Evolutionary conservation across 768 basidiomycete species (phyloP).

Genomic region (Podaxis sp.): DNA sequence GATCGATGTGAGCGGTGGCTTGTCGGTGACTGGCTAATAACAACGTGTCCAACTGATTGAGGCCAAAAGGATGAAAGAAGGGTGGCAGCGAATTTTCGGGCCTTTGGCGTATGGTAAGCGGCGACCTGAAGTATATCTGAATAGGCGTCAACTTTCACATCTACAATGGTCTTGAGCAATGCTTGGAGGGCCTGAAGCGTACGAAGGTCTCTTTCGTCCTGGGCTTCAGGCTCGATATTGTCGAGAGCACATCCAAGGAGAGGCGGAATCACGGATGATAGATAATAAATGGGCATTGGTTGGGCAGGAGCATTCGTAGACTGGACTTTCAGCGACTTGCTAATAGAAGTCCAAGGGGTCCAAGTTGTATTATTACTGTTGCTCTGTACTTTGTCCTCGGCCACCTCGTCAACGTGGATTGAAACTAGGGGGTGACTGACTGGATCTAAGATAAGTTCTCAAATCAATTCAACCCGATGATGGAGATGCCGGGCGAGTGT

Average conservation of each 20-base stretch:
- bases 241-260: constrained; percentile 56
- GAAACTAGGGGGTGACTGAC: constrained; percentile 44
- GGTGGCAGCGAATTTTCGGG: constrained; percentile 53
- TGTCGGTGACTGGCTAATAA: constrained; percentile 51
- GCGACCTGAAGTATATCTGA: constrained; percentile 70
- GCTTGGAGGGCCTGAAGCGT: constrained; percentile 34
- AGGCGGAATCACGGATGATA: constrained; percentile 61
- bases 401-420: constrained; percentile 58
- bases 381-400: constrained; percentile 21
- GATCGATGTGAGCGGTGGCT: constrained; percentile 18
- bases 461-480: not conserved
- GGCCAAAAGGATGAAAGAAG: constrained; percentile 68
- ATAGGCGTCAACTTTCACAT: constrained; percentile 64
- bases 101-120: constrained; percentile 59
- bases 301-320: constrained; percentile 63
- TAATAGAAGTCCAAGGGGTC: constrained; percentile 8
- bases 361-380: not conserved
- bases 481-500: not conserved
- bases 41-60: constrained; percentile 61
- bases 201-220: constrained; percentile 39
- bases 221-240: constrained; percentile 26
- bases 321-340: constrained; percentile 26
- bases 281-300: constrained; percentile 49
- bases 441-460: constrained; percentile 12
- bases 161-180: constrained; percentile 52